Evolutionary conservation across 1,284 basidiomycete species (phyloP).

Genomic region (Rugosomyces carneus): DNA sequence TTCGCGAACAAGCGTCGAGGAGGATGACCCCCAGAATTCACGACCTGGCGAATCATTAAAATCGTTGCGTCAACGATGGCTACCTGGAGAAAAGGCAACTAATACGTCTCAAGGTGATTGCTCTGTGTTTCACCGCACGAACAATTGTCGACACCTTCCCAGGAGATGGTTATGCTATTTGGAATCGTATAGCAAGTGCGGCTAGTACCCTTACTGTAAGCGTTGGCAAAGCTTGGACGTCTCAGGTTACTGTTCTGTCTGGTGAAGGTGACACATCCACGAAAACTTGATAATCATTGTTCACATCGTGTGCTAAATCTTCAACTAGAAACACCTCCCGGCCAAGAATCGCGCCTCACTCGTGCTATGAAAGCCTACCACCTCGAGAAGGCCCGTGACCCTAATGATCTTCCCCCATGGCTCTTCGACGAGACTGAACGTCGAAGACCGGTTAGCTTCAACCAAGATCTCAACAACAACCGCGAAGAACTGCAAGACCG

Average conservation of each 20-base stretch:
- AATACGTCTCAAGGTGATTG: slow-evolving; percentile 4
- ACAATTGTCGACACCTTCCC: neutral
- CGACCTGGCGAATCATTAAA: neutral
- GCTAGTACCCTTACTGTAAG: slow-evolving; percentile 50
- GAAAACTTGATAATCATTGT: too few relatives aligned
- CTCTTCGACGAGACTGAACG: slow-evolving; percentile 57
- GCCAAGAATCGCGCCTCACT: slow-evolving; percentile 53
- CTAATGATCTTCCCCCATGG: slow-evolving; percentile 61
- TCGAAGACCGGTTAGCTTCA: slow-evolving; percentile 16
- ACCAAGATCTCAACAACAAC: slow-evolving; percentile 8
- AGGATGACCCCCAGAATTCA: slow-evolving; percentile 17
- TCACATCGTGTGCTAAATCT: slow-evolving; percentile 1
- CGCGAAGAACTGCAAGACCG: slow-evolving; percentile 6
- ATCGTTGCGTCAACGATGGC: slow-evolving; percentile 4
- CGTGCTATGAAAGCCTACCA: slow-evolving; percentile 66
- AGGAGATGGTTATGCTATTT: slow-evolving; percentile 40
- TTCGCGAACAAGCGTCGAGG: slow-evolving; percentile 41
- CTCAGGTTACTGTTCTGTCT: slow-evolving; percentile 33
- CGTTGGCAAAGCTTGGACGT: slow-evolving; percentile 52
- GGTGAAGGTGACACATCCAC: slow-evolving; percentile 41
- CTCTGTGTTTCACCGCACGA: neutral
- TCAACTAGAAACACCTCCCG: slow-evolving; percentile 48
- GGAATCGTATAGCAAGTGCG: slow-evolving; percentile 49
- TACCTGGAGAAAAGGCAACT: neutral
- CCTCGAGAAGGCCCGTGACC: slow-evolving; percentile 50